Conservation (phyloP, 805 yeast genomes). For the Jamesozyma hellenica region DNA sequence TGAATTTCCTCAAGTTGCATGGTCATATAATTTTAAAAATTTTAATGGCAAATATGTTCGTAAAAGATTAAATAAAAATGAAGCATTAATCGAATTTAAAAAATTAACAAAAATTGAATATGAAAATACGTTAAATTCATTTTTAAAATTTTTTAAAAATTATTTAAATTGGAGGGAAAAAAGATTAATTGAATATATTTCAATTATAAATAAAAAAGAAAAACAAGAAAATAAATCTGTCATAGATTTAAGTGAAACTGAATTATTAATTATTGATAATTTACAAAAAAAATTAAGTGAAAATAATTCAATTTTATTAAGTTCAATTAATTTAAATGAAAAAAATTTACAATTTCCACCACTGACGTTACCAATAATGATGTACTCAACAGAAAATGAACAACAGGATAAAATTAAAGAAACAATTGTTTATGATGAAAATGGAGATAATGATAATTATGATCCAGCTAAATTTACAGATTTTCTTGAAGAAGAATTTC, state of each 20-base stretch:
- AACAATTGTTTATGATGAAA: too few relatives aligned
- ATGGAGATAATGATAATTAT: neutral
- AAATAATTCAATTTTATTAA: neutral
- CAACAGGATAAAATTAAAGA: neutral
- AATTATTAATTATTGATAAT: neutral
- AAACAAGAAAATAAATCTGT: neutral
- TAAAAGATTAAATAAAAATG: conserved; percentile 6
- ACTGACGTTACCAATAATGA: neutral
- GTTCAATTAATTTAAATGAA: neutral
- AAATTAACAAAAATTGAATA: conserved; percentile 3
- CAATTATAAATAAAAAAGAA: neutral
- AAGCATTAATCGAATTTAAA: conserved; percentile 7
- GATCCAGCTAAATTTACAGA: neutral
- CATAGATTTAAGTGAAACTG: neutral
- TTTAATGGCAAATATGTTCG: conserved; percentile 1
- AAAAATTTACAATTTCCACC: neutral
- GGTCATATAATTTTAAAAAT: conserved; percentile 8
- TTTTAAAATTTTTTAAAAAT: conserved; percentile 5
- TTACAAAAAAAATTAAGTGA: neutral
- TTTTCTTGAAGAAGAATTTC: neutral
- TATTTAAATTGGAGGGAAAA: conserved; percentile 9
- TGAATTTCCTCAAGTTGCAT: conserved; percentile 15
- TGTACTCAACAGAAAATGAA: neutral
- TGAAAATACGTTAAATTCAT: conserved; percentile 2
- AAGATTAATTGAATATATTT: neutral